Base-by-base conservation (phyloP, 345 rosid species). In the Streptanthus diversifolius region DNA sequence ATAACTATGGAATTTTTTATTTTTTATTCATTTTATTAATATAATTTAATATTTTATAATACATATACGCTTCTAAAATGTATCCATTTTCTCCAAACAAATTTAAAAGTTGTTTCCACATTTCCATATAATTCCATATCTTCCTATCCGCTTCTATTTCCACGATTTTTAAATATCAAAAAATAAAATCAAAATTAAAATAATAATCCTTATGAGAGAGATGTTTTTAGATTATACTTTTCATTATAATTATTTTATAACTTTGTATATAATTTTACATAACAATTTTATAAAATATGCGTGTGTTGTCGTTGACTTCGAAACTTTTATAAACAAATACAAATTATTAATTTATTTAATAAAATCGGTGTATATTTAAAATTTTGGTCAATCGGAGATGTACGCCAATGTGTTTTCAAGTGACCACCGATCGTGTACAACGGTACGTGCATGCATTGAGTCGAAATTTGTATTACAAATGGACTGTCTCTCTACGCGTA, bases 401-500 rank as follows among this genome's bases (percentile, higher is more conserved):
- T 19, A 35, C 2, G 76, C 62, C 45, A 73, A 44, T 41, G 56
- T 56, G 77, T 65, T 36, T 57, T 40, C 18, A 37, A 57, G 67
- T 56, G 51, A 74, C 25, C 78, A 74, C 78, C 72, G 78, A 47
- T 36, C 15, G 18, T 25, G 66, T 62, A 27, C 30, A 44, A 9
- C 24, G 32, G 33, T 72, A 52, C 64, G 64, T 73, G 58, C 71
- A 73, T 73, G 78, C 78, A 66, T 37, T 14, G 41, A 58, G 66
- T 66, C 61, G 39, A 2, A 65, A 57, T 52, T 65, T 56, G 17
- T 65, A 22, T 65, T 55, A 49, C n/a, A 12, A 63, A 52, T 72
- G 55, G 47, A 30, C 71, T 32, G 70, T 72, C 63, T 55, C 54
- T 15, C 36, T 41, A 73, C 77, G 77, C 66, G 77, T 55, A 73